A percentile compares a stretch with the other conserved stretches of the same genome.
Conservation (phyloP, 495 filamentous ascomycete species). For the Lophiostoma macrostomum region DNA sequence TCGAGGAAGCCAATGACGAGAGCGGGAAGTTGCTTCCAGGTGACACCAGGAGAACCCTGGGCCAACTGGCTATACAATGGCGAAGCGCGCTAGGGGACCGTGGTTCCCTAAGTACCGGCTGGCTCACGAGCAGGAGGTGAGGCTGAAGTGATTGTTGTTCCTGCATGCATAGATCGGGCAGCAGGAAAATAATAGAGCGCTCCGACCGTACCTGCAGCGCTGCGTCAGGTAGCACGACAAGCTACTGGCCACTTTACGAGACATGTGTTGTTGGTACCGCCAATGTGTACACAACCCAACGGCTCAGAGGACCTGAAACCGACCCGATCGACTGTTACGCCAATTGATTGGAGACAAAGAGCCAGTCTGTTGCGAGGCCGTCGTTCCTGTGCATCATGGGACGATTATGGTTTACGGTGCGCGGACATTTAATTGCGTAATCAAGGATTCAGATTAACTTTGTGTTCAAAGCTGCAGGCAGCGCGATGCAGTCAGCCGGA, state of each 20-base stretch:
- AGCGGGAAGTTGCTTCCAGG: conserved; percentile 28
- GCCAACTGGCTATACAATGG: conserved; percentile 85
- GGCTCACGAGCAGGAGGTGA: conserved; percentile 63
- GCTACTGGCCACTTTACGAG: too few species aligned
- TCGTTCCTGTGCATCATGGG: too few species aligned
- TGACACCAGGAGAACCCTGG: conserved; percentile 66
- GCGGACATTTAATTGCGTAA: conserved; percentile 32
- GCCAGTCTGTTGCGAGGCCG: not conserved
- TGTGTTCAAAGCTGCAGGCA: conserved; percentile 9
- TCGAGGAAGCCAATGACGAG: conserved; percentile 50
- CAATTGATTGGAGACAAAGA: not conserved
- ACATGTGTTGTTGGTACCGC: too few species aligned
- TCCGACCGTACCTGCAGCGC: too few species aligned
- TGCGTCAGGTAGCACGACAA: too few species aligned
- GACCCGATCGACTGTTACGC: conserved; percentile 10
- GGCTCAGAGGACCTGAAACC: conserved; percentile 18
- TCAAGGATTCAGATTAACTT: conserved; percentile 23
- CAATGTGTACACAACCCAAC: too few species aligned
- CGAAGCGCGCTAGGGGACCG: conserved; percentile 83
- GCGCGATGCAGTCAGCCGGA: conserved; percentile 19
- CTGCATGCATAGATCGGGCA: too few species aligned
- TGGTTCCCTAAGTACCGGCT: conserved; percentile 83
- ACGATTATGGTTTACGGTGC: conserved; percentile 10
- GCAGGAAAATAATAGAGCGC: too few species aligned
- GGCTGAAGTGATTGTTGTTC: conserved; percentile 18